Evolutionary conservation across 257 asterid species (phyloP).

Genomic region (Capsicum pubescens): DNA sequence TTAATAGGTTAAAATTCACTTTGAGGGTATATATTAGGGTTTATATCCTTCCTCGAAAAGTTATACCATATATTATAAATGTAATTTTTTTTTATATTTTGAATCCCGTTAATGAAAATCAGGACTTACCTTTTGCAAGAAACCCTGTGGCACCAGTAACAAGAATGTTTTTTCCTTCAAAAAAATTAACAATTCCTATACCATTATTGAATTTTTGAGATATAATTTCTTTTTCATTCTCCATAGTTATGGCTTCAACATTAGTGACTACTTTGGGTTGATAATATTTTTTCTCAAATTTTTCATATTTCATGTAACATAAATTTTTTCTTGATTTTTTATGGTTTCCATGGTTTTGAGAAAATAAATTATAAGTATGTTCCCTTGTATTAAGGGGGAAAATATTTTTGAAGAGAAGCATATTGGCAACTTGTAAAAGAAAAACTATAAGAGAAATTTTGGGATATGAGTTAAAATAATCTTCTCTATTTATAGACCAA

Average conservation of each 20-base stretch:
- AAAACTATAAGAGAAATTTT: too few relatives aligned
- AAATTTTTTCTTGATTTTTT: not conserved
- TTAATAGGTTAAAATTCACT: not conserved
- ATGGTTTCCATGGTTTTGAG: not conserved
- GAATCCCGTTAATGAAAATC: too few relatives aligned
- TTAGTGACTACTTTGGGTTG: not conserved
- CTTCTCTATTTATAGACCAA: too few relatives aligned
- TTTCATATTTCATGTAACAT: not conserved
- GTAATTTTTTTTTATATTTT: too few relatives aligned
- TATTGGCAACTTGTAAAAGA: not conserved
- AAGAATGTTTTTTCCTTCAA: conserved; percentile 55
- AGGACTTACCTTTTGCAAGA: conserved; percentile 60
- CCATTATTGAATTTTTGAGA: conserved; percentile 33
- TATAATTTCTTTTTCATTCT: not conserved
- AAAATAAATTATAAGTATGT: not conserved
- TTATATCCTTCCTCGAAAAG: not conserved
- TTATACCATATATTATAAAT: not conserved
- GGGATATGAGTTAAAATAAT: too few relatives aligned
- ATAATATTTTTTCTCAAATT: not conserved
- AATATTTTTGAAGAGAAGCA: not conserved
- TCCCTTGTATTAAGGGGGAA: not conserved
- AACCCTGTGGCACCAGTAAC: conserved; percentile 79
- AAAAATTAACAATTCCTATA: conserved; percentile 59
- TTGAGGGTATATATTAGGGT: too few relatives aligned
- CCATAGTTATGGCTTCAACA: not conserved